Evolutionary conservation across 2,329 filamentous ascomycete genomes (phyloP).

Genomic region (Capronia americana): DNA sequence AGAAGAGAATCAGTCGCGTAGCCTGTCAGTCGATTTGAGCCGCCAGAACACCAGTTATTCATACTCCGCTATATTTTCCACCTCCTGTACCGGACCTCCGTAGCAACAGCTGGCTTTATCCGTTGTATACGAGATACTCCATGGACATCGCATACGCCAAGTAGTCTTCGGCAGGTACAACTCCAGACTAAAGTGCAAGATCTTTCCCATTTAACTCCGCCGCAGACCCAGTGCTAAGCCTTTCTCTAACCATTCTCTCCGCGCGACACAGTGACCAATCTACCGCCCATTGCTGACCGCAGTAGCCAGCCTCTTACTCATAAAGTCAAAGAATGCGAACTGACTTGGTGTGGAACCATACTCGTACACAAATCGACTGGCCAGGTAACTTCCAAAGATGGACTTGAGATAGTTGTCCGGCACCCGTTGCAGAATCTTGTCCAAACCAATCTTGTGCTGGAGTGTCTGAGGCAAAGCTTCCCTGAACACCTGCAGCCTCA

Average conservation of each 20-base stretch:
- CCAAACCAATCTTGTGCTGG: constrained; percentile 86
- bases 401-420: constrained; percentile 90
- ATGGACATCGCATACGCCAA: not conserved
- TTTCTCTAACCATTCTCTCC: not conserved
- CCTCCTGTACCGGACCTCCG: not conserved
- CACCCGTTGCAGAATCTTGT: constrained; percentile 82
- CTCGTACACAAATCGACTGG: constrained; percentile 94
- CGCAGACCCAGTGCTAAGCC: not conserved
- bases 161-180: not conserved
- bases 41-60: not conserved
- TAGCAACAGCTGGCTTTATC: not conserved
- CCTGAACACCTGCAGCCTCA: constrained; percentile 77
- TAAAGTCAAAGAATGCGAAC: constrained; percentile 96
- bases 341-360: constrained; percentile 91
- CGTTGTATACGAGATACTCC: not conserved
- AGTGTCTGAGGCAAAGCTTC: constrained; percentile 87
- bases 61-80: not conserved
- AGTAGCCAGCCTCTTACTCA: constrained; percentile 37
- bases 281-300: constrained; percentile 27
- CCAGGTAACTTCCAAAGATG: constrained; percentile 95
- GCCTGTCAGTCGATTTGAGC: not conserved
- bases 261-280: not conserved
- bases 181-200: not conserved
- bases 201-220: not conserved
- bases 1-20: not conserved